A percentile compares a stretch with the other conserved stretches of the same genome.
Evolutionary conservation across 2,329 filamentous ascomycete genomes (phyloP).

Genomic region (Trichoderma polysporum): DNA sequence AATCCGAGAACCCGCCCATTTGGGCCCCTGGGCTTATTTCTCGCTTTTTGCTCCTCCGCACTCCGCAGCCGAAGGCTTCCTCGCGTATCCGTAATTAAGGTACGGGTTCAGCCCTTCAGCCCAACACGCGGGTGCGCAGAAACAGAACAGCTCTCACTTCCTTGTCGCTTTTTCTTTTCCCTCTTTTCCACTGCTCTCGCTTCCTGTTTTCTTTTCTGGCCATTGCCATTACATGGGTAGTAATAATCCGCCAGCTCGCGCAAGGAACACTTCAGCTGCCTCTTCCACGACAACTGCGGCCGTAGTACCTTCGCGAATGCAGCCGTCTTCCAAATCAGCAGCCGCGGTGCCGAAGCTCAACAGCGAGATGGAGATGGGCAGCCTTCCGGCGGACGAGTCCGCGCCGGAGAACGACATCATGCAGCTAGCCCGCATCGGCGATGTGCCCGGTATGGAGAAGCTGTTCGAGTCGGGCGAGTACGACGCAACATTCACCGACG

Average conservation of each 20-base stretch:
- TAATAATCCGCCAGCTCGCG: constrained; percentile 36
- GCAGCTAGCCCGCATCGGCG: constrained; percentile 87
- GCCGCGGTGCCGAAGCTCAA: constrained; percentile 57
- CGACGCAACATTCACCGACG: constrained; percentile 80
- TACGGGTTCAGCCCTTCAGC: constrained; percentile 6
- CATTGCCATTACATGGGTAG: constrained; percentile 42
- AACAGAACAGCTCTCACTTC: not conserved
- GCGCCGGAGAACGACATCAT: constrained; percentile 74
- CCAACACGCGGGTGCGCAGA: not conserved
- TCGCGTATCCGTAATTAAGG: constrained; percentile 14
- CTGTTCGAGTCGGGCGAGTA: constrained; percentile 81
- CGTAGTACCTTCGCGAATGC: constrained; percentile 40
- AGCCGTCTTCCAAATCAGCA: constrained; percentile 55
- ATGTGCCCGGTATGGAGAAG: constrained; percentile 82
- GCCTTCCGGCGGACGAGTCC: constrained; percentile 43
- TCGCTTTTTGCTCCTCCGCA: not conserved
- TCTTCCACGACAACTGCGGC: constrained; percentile 35
- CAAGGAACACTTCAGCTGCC: constrained; percentile 37
- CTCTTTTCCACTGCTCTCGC: not conserved
- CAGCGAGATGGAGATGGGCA: constrained; percentile 56
- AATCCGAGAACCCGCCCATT: constrained; percentile 1
- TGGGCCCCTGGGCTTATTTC: not conserved
- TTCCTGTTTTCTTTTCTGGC: not conserved
- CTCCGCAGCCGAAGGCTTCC: not conserved
- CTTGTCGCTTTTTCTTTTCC: not conserved